Percentiles rank a stretch among this genome's conserved stretches.
phyloP scores from a whole-genome alignment of 306 rosid genomes.

The Prinsepia uniflora region DNA sequence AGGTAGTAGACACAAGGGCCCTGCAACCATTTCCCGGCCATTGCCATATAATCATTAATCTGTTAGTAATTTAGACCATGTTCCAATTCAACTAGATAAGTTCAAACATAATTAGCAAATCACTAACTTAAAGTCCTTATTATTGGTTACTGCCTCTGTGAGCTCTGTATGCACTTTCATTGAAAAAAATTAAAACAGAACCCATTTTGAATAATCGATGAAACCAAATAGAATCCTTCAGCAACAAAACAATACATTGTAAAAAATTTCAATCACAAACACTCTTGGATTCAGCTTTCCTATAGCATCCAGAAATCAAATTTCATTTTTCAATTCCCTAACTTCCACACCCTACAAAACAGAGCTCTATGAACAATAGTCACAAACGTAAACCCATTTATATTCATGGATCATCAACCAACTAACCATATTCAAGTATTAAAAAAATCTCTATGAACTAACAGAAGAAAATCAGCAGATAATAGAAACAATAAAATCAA shows the following conservation, averaged over 20 bases:
- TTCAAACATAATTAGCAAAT: too few species aligned
- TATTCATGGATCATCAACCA: background rate
- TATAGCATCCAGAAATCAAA: slow-evolving; percentile 1
- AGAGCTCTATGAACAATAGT: background rate
- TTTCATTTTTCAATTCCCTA: background rate
- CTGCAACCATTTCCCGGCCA: too few species aligned
- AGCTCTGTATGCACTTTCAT: too few species aligned
- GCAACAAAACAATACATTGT: background rate
- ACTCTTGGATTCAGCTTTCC: too few species aligned
- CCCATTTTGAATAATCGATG: background rate
- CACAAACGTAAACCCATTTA: background rate
- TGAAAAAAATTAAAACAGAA: background rate
- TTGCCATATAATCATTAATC: too few species aligned
- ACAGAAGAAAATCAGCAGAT: background rate
- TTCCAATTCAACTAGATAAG: too few species aligned
- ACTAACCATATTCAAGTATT: background rate
- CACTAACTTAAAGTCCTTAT: too few species aligned
- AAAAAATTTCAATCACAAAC: background rate
- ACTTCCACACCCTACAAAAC: background rate
- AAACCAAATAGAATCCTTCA: background rate
- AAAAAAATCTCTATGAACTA: background rate
- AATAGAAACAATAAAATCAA: background rate
- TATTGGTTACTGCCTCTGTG: too few species aligned
- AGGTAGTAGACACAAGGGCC: too few species aligned
- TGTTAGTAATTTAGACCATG: too few species aligned